Conservation (phyloP, 2,329 filamentous ascomycete species). For the Tolypocladium tundrense region DNA sequence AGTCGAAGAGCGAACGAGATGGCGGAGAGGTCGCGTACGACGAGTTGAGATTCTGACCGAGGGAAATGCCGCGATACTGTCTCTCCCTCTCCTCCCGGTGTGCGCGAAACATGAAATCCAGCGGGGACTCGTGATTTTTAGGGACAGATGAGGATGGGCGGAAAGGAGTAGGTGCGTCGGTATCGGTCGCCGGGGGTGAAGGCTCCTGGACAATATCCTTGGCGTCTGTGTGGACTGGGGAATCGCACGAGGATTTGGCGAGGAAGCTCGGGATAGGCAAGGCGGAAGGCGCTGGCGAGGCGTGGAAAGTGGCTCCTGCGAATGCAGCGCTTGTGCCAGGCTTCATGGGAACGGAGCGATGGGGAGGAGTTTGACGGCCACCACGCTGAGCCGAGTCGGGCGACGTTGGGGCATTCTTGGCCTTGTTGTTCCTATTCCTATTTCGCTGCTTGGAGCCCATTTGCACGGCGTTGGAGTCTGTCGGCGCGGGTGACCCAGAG, state of each 20-base stretch:
- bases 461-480: constrained; percentile 12
- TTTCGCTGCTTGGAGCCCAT: constrained; percentile 18
- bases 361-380: constrained; percentile 31
- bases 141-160: constrained; percentile 23
- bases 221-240: constrained; percentile 30
- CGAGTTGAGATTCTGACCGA: constrained; percentile 5
- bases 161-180: constrained; percentile 36
- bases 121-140: constrained; percentile 53
- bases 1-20: constrained; percentile 26
- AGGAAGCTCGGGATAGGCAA: constrained; percentile 84
- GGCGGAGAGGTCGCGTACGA: constrained; percentile 31
- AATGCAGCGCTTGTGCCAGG: constrained; percentile 52
- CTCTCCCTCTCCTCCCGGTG: constrained; percentile 68
- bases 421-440: constrained; percentile 19
- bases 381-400: constrained; percentile 27
- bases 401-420: constrained; percentile 23
- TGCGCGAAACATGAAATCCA: constrained; percentile 85
- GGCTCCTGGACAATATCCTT: constrained; percentile 28
- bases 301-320: constrained; percentile 89
- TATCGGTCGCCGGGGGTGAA: constrained; percentile 42
- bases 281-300: constrained; percentile 82
- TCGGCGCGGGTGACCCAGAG: constrained; percentile 23
- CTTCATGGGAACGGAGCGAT: constrained; percentile 32
- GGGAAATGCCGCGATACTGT: constrained; percentile 42
- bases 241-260: constrained; percentile 63